Conservation (phyloP, 257 asterid species). For the Linaria vulgaris region DNA sequence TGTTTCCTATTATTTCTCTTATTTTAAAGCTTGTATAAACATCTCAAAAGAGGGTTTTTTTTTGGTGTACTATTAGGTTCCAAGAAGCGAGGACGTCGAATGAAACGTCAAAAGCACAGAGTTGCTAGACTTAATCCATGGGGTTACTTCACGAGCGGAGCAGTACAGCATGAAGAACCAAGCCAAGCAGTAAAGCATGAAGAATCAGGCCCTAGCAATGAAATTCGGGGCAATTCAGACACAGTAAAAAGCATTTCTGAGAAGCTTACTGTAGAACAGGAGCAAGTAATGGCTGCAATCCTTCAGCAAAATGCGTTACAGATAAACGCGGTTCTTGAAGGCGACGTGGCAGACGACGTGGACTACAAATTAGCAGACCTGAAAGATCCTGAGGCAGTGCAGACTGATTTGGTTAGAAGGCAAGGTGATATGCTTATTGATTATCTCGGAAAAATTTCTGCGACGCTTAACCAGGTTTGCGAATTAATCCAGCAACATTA, state of each 20-base stretch:
- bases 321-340: slow-evolving; percentile 53
- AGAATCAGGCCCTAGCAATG: too few species aligned
- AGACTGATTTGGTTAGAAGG: slow-evolving; percentile 46
- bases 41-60: slow-evolving; percentile 7
- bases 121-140: slow-evolving; percentile 57
- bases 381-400: slow-evolving; percentile 45
- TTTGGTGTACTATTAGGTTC: slow-evolving; percentile 47
- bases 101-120: slow-evolving; percentile 48
- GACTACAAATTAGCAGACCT: slow-evolving; percentile 45
- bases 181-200: too few species aligned
- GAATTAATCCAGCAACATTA: slow-evolving; percentile 38
- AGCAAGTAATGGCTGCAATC: slow-evolving; percentile 50
- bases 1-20: too few species aligned
- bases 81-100: slow-evolving; percentile 58
- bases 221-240: slow-evolving; percentile 19
- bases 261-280: slow-evolving; percentile 32
- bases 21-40: background rate
- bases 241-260: slow-evolving; percentile 20
- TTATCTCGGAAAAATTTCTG: slow-evolving; percentile 52
- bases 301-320: slow-evolving; percentile 49
- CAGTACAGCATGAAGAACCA: slow-evolving; percentile 45
- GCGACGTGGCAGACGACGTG: slow-evolving; percentile 44
- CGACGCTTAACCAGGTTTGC: slow-evolving; percentile 60
- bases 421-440: slow-evolving; percentile 71
- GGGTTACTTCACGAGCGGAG: slow-evolving; percentile 54